A percentile compares a stretch with the other conserved stretches of the same genome.
Evolutionary conservation across 768 basidiomycete species (phyloP).

Genomic region (Boletus barrowsii): DNA sequence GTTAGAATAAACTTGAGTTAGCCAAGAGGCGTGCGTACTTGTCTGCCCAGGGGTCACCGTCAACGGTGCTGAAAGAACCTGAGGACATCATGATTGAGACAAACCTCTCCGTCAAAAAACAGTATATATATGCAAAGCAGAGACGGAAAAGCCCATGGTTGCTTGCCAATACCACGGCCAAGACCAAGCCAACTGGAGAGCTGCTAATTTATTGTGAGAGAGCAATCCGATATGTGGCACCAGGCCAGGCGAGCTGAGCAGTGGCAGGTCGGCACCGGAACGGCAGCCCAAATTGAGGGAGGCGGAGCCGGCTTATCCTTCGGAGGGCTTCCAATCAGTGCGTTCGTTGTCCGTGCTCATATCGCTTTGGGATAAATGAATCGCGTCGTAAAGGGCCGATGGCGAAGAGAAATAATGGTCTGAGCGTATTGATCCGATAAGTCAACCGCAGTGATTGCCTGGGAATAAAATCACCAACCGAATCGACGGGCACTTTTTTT

Average conservation of each 20-base stretch:
- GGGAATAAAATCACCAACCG: conserved; percentile 1
- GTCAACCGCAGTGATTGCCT: not conserved
- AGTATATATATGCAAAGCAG: not conserved
- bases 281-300: not conserved
- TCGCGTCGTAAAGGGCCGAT: not conserved
- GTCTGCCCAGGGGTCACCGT: not conserved
- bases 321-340: not conserved
- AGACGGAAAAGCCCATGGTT: not conserved
- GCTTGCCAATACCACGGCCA: not conserved
- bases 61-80: no score
- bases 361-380: not conserved
- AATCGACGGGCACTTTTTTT: not conserved
- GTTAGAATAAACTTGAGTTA: not conserved
- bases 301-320: not conserved
- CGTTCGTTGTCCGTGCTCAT: not conserved
- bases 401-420: not conserved
- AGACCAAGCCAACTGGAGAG: not conserved
- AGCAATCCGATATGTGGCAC: not conserved
- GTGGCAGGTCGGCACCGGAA: not conserved
- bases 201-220: not conserved
- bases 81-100: not conserved
- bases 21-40: not conserved
- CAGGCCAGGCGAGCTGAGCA: not conserved
- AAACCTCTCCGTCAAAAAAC: no score
- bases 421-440: not conserved